Evolutionary conservation across 1,284 basidiomycete genomes (phyloP).

Genomic region (Stereum hirsutum): DNA sequence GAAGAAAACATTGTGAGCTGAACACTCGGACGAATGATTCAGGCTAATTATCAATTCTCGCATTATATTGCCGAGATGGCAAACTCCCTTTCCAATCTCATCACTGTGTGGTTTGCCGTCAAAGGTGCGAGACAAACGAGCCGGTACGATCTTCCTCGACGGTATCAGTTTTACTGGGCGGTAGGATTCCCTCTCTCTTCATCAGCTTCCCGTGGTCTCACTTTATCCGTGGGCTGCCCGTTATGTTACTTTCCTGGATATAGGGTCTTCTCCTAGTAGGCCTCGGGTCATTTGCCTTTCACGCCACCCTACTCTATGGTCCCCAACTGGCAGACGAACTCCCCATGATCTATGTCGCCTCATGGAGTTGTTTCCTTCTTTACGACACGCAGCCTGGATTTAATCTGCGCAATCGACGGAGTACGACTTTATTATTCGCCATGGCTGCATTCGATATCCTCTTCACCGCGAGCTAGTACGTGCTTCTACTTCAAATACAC

Average conservation of each 20-base stretch:
- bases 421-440: slow-evolving; percentile 23
- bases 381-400: slow-evolving; percentile 51
- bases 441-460: slow-evolving; percentile 39
- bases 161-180: slow-evolving; percentile 41
- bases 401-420: slow-evolving; percentile 17
- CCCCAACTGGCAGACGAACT: slow-evolving; percentile 65
- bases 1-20: background rate
- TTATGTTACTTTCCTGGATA: background rate
- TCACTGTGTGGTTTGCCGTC: slow-evolving; percentile 40
- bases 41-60: slow-evolving; percentile 67
- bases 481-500: slow-evolving; percentile 3
- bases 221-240: background rate
- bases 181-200: slow-evolving; percentile 30
- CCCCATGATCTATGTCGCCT: slow-evolving; percentile 59
- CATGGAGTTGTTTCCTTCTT: slow-evolving; percentile 42
- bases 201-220: background rate
- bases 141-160: slow-evolving; percentile 36
- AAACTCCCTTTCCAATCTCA: slow-evolving; percentile 55
- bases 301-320: slow-evolving; percentile 58
- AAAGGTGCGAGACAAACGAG: slow-evolving; percentile 33
- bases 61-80: slow-evolving; percentile 60
- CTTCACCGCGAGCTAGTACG: slow-evolving; percentile 61
- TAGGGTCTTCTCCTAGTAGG: slow-evolving; percentile 55
- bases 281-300: slow-evolving; percentile 58
- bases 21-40: slow-evolving; percentile 6